Evolutionary conservation across 495 filamentous ascomycete species (phyloP), one percentile per base, ranked within the genome.

Genomic region (Penicillium flavigenum): DNA sequence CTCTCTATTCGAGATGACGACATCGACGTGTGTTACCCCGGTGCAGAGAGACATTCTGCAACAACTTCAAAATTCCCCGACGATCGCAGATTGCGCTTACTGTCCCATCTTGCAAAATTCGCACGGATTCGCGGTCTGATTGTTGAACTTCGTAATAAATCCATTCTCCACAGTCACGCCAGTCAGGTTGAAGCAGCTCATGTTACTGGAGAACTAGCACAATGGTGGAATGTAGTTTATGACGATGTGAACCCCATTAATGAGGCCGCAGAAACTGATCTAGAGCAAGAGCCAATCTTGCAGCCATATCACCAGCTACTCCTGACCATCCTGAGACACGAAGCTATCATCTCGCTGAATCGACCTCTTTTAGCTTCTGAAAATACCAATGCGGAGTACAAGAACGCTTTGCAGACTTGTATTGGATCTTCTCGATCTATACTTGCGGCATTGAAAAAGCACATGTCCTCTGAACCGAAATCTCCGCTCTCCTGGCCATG

Each of bases 21-120:
- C 56, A 71, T 81, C 45, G 79, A 82, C 56, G 79, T 82, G 9
- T 82, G 79, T 56, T 77, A 77, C 54, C 79, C 73, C 0, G 70
- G 70, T 10, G 57, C 60, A 11, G 77, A 80, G 56, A 60, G 62
- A 39, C 74, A 76, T 50, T 36, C 41, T 17, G 48, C 52, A 17
- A 20, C 20, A 1, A 34, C 31, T 6, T 2, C 47, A 8, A 24
- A 20, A 22, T 9, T 4, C 11, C 12, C 42, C 5, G 49, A 56
- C 51, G 61, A 71, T 47, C 56, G 51, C 6, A 65, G 72, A 22
- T 59, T 79, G 10, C 57, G 57, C 17, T 59, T 78, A 14, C 56
- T 78, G 7, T 61, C 57, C 8, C 66, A 76, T 51, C 67, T 78
- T 24, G 75, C 76, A 12, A 75, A 67, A 51, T 78, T 78, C 59